These are phyloP conservation scores for Dactylonectria macrodidyma DNA, from an alignment of 2,329 filamentous ascomycete genomes.

Conservation along the genomic window DNA sequence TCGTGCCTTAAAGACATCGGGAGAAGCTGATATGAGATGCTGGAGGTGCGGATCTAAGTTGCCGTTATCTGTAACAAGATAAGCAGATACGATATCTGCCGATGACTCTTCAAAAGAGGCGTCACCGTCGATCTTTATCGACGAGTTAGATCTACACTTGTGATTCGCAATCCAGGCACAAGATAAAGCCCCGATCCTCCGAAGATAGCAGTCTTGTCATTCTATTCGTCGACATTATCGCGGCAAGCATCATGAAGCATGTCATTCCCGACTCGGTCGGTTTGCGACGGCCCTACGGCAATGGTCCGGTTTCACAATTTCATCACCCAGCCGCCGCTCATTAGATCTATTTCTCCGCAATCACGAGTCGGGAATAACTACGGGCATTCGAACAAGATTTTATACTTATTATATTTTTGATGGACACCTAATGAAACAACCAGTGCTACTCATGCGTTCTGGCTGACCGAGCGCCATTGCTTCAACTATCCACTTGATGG, in stretches of 20 bases:
- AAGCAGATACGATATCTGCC: constrained; percentile 31
- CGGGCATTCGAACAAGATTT: background rate
- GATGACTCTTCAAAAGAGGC: constrained; percentile 4
- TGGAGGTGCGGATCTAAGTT: background rate
- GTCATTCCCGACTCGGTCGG: no score
- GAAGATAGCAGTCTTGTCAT: no score
- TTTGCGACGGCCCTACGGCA: no score
- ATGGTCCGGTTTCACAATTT: no score
- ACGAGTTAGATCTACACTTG: constrained; percentile 3
- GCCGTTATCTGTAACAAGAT: constrained; percentile 28
- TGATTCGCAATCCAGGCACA: constrained; percentile 7
- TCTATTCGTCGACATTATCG: constrained; percentile 52
- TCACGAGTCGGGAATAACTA: no score
- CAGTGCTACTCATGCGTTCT: no score
- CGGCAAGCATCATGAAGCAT: background rate
- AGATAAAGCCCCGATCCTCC: constrained; percentile 3
- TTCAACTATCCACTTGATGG: no score
- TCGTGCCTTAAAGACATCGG: constrained; percentile 1
- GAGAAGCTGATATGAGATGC: background rate
- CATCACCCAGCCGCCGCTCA: no score
- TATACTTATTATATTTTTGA: no score
- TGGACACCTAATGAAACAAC: no score
- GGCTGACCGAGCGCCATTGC: no score
- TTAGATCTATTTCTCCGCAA: no score
- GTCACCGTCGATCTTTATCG: constrained; percentile 15